Percentiles rank a stretch among this genome's conserved stretches.
phyloP scores from a whole-genome alignment of 805 yeast genomes.

The Metschnikowia corniflorae region DNA sequence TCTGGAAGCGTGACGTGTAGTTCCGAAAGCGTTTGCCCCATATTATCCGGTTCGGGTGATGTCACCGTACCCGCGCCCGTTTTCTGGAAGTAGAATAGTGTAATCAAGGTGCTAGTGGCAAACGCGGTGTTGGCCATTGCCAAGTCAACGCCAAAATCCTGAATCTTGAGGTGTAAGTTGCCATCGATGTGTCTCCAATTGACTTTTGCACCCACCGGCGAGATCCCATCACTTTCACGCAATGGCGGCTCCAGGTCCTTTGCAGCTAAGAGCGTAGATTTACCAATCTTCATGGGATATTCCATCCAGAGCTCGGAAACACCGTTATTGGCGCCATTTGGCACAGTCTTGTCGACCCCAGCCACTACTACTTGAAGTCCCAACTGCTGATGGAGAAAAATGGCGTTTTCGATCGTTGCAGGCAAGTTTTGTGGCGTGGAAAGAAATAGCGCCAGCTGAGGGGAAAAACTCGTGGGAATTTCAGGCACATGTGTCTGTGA shows the following conservation, averaged over 20 bases:
- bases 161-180: slow-evolving; percentile 21
- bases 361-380: slow-evolving; percentile 38
- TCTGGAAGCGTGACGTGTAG: slow-evolving; percentile 25
- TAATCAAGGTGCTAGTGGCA: slow-evolving; percentile 30
- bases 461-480: slow-evolving; percentile 13
- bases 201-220: slow-evolving; percentile 31
- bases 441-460: slow-evolving; percentile 32
- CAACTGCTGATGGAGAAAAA: slow-evolving; percentile 22
- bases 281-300: slow-evolving; percentile 18
- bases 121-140: slow-evolving; percentile 40
- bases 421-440: slow-evolving; percentile 36
- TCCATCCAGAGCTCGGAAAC: slow-evolving; percentile 40
- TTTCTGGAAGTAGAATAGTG: slow-evolving; percentile 34
- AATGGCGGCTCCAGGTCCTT: slow-evolving; percentile 24
- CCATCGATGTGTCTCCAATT: slow-evolving; percentile 38
- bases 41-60: slow-evolving; percentile 12
- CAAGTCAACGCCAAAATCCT: slow-evolving; percentile 18
- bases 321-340: slow-evolving; percentile 32
- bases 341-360: slow-evolving; percentile 37
- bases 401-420: slow-evolving; percentile 28
- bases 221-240: slow-evolving; percentile 34
- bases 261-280: slow-evolving; percentile 20
- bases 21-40: slow-evolving; percentile 30
- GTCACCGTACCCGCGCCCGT: not conserved
- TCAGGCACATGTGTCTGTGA: not conserved